Evolutionary conservation across 805 yeast genomes (phyloP).

Genomic region (Sungouiella thailandica): DNA sequence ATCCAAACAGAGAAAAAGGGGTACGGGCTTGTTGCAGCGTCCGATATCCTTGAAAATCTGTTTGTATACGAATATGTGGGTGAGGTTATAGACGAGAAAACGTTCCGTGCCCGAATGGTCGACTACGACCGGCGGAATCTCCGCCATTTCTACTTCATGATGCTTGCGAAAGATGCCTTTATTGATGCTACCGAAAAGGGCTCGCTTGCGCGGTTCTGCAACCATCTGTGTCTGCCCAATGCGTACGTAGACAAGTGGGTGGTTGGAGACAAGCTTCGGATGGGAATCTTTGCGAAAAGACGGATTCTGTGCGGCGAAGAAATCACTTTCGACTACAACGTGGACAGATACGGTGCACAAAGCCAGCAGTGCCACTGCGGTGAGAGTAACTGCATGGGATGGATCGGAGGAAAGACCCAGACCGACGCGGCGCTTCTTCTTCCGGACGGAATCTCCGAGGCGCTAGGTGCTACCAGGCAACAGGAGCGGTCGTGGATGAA

Average conservation of each 20-base stretch:
- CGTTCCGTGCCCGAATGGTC: slow-evolving; percentile 71
- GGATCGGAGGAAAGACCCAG: slow-evolving; percentile 95
- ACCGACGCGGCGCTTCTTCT: slow-evolving; percentile 82
- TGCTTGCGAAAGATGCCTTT: slow-evolving; percentile 87
- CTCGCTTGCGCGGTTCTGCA: slow-evolving; percentile 83
- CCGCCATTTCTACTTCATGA: slow-evolving; percentile 91
- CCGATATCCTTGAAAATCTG: slow-evolving; percentile 50
- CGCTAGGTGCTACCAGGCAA: slow-evolving; percentile 67
- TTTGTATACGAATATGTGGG: slow-evolving; percentile 92
- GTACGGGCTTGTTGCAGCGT: slow-evolving; percentile 77
- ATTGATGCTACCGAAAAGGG: slow-evolving; percentile 94
- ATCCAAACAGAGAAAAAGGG: slow-evolving; percentile 83
- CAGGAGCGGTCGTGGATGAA: slow-evolving; percentile 72
- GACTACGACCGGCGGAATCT: slow-evolving; percentile 64
- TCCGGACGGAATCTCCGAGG: slow-evolving; percentile 81
- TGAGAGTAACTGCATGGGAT: slow-evolving; percentile 85
- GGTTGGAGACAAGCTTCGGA: slow-evolving; percentile 79
- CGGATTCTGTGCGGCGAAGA: slow-evolving; percentile 75
- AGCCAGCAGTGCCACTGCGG: slow-evolving; percentile 96
- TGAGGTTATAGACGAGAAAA: slow-evolving; percentile 78
- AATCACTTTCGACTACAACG: slow-evolving; percentile 87
- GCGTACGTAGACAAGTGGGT: slow-evolving; percentile 97
- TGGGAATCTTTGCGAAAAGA: slow-evolving; percentile 93
- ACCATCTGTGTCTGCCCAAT: slow-evolving; percentile 94
- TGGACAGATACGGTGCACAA: slow-evolving; percentile 92